Conservation (phyloP, 2,329 filamentous ascomycete genomes). For the Pyrenophora teres region DNA sequence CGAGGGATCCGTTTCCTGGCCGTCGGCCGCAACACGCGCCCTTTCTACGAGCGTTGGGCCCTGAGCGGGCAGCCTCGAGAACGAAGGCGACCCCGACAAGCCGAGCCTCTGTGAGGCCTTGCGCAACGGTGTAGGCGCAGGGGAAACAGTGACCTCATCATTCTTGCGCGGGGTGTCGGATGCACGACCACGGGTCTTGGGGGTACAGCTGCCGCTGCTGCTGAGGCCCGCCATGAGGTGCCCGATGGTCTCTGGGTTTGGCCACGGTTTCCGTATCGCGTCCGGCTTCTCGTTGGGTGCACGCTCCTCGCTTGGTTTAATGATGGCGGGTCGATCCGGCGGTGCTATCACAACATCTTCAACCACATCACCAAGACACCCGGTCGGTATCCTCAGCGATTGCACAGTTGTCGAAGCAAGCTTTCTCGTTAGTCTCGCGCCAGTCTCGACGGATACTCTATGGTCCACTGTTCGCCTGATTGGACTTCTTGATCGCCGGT, state of each 20-base stretch:
- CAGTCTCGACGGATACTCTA: background rate
- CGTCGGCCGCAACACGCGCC: background rate
- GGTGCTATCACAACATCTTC: background rate
- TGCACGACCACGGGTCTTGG: background rate
- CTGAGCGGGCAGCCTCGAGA: background rate
- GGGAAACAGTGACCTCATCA: constrained; percentile 5
- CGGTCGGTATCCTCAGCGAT: background rate
- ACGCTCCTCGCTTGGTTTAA: background rate
- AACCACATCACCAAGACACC: background rate
- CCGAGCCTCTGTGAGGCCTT: constrained; percentile 20
- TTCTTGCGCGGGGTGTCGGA: background rate
- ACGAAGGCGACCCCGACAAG: constrained; percentile 5
- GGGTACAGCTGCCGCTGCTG: background rate
- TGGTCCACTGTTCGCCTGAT: constrained; percentile 4
- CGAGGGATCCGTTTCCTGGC: background rate
- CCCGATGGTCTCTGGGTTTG: constrained; percentile 16
- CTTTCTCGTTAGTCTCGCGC: background rate
- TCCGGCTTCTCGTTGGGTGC: background rate
- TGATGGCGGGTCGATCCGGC: background rate
- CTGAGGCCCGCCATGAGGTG: constrained; percentile 20
- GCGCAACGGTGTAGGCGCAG: constrained; percentile 22
- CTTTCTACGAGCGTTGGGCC: background rate
- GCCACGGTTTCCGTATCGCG: background rate
- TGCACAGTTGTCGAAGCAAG: background rate
- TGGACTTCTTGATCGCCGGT: constrained; percentile 5